phyloP scores from a whole-genome alignment of 75 land plant species.

The Picea sitchensis region DNA sequence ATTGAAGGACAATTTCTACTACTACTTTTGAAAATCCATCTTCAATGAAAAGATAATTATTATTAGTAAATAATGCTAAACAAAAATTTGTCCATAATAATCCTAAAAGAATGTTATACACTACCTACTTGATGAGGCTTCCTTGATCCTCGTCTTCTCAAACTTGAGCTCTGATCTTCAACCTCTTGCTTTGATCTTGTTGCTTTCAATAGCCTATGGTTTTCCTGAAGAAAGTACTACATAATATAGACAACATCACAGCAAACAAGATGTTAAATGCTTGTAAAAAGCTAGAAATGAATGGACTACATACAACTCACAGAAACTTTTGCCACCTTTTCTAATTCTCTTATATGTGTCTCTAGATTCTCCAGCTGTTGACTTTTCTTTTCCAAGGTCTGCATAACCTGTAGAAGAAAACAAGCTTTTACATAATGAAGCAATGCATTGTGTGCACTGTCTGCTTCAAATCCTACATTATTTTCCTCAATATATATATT shows the following conservation, averaged over 20 bases:
- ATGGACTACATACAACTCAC: background rate
- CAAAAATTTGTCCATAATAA: background rate
- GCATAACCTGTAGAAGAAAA: slow-evolving; percentile 4
- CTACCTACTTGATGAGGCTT: background rate
- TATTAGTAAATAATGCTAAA: background rate
- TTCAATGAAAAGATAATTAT: too few species aligned
- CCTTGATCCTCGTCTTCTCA: background rate
- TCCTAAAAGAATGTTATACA: background rate
- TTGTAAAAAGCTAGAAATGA: too few species aligned
- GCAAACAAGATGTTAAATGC: too few species aligned
- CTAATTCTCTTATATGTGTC: background rate
- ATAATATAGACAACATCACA: background rate
- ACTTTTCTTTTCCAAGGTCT: background rate
- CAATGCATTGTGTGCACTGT: background rate
- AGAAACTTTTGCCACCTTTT: slow-evolving; percentile 5
- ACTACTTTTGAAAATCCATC: too few species aligned
- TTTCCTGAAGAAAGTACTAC: slow-evolving; percentile 3
- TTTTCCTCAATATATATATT: background rate
- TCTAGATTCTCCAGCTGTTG: background rate
- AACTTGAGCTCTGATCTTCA: slow-evolving; percentile 1
- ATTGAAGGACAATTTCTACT: too few species aligned
- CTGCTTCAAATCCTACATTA: background rate
- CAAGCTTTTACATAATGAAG: background rate
- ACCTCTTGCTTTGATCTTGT: background rate
- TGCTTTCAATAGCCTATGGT: background rate